A percentile compares a stretch with the other conserved stretches of the same genome.
Conservation (phyloP, 2,329 filamentous ascomycete genomes). For the Exophiala dermatitidis region DNA sequence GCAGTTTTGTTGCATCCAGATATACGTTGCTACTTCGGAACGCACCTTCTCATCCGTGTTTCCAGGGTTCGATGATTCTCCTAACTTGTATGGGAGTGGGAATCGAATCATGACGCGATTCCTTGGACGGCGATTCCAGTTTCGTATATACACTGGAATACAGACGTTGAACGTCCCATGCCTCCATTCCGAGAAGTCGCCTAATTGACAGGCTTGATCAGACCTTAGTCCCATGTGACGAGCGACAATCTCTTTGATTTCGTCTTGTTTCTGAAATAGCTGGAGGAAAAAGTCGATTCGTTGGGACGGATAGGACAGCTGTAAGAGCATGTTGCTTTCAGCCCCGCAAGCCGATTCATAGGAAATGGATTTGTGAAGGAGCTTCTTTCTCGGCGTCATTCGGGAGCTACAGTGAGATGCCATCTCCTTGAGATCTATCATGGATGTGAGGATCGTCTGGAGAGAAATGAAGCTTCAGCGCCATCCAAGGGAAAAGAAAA, state of each 20-base stretch:
- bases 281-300: conserved; percentile 5
- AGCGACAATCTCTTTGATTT: background rate
- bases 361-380: background rate
- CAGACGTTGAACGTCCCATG: conserved; percentile 30
- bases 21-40: conserved; percentile 30
- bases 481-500: too few species aligned
- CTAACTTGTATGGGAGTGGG: conserved; percentile 28
- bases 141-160: conserved; percentile 24
- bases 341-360: conserved; percentile 2
- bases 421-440: too few species aligned
- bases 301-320: conserved; percentile 13
- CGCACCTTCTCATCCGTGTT: conserved; percentile 30
- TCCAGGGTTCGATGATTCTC: conserved; percentile 25
- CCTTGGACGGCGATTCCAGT: conserved; percentile 16
- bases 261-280: conserved; percentile 11
- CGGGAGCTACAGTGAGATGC: too few species aligned
- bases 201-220: conserved; percentile 19
- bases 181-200: conserved; percentile 26
- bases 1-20: conserved; percentile 29
- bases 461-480: too few species aligned
- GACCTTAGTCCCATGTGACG: background rate
- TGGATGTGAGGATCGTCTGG: too few species aligned
- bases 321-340: conserved; percentile 11
- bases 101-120: conserved; percentile 12
- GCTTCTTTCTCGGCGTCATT: background rate